Conservation (phyloP, 805 yeast species). For the Jamesozyma gamospora region DNA sequence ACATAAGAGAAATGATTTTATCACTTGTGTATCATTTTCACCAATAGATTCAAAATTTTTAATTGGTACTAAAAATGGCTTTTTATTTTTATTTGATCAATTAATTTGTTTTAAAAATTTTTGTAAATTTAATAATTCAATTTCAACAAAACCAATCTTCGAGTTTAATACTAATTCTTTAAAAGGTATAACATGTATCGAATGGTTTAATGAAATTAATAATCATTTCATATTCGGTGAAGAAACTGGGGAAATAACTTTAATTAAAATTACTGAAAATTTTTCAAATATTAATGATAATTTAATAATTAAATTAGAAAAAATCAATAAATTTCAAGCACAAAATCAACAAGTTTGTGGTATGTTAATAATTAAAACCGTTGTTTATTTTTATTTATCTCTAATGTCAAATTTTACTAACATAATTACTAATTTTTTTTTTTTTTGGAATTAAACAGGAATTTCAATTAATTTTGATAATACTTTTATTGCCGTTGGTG, state of each 20-base stretch:
- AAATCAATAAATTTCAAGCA: constrained; percentile 31
- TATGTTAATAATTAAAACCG: constrained; percentile 8
- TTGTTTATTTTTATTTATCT: constrained; percentile 3
- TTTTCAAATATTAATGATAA: neutral
- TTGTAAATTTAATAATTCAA: constrained; percentile 1
- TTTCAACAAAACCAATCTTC: constrained; percentile 10
- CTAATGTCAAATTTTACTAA: neutral
- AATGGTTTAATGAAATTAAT: constrained; percentile 39
- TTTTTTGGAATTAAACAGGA: constrained; percentile 32
- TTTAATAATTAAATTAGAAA: constrained; percentile 4
- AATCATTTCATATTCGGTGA: constrained; percentile 50
- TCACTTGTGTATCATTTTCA: constrained; percentile 53
- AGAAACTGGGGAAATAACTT: constrained; percentile 48
- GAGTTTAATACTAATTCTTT: constrained; percentile 20
- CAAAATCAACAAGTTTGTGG: constrained; percentile 58
- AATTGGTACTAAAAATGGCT: constrained; percentile 52
- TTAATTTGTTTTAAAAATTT: constrained; percentile 10
- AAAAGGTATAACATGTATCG: constrained; percentile 45
- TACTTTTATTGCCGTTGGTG: constrained; percentile 64
- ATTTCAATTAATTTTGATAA: constrained; percentile 48
- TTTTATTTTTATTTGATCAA: constrained; percentile 38
- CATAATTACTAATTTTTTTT: neutral
- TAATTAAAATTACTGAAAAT: constrained; percentile 27
- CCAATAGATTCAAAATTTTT: constrained; percentile 36
- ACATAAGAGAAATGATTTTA: constrained; percentile 27